Conservation (phyloP, 495 filamentous ascomycete genomes). For the Evernia prunastri region DNA sequence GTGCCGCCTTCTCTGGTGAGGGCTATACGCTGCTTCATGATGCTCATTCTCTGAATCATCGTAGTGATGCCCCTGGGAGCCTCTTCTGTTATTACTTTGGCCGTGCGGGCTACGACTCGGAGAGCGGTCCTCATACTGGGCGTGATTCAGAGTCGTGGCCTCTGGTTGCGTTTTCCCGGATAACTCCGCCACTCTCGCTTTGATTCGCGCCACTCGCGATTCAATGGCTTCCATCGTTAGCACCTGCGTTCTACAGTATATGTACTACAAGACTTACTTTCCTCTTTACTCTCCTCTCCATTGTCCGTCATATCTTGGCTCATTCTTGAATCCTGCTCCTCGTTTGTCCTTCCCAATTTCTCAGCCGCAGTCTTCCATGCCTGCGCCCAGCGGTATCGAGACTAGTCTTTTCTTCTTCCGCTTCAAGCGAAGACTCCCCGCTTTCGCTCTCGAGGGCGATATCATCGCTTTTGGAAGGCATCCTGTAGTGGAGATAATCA, state of each 20-base stretch:
- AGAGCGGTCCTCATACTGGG: conserved; percentile 19
- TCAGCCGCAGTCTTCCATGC: conserved; percentile 91
- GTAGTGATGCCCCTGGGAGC: conserved; percentile 9
- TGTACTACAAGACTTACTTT: conserved; percentile 59
- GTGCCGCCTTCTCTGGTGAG: conserved; percentile 7
- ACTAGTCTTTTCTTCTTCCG: too few species aligned
- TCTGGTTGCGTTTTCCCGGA: conserved; percentile 86
- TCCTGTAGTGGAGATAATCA: too few species aligned
- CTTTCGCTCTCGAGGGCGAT: too few species aligned
- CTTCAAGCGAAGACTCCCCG: too few species aligned
- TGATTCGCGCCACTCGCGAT: conserved; percentile 92
- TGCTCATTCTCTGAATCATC: conserved; percentile 21
- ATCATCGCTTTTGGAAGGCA: too few species aligned
- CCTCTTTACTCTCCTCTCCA: conserved; percentile 86
- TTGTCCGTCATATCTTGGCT: conserved; percentile 56
- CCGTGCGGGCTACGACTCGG: conserved; percentile 17
- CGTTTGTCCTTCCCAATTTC: conserved; percentile 53
- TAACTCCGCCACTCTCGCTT: conserved; percentile 89
- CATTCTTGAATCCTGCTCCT: conserved; percentile 40
- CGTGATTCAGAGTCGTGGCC: too few species aligned
- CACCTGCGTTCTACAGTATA: background rate
- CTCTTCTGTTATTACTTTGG: conserved; percentile 2
- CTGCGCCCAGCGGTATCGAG: conserved; percentile 92
- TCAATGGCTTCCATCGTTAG: conserved; percentile 67
- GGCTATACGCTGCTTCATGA: conserved; percentile 15